phyloP scores from a whole-genome alignment of 345 rosid species.

The Erysimum cheiranthoides region DNA sequence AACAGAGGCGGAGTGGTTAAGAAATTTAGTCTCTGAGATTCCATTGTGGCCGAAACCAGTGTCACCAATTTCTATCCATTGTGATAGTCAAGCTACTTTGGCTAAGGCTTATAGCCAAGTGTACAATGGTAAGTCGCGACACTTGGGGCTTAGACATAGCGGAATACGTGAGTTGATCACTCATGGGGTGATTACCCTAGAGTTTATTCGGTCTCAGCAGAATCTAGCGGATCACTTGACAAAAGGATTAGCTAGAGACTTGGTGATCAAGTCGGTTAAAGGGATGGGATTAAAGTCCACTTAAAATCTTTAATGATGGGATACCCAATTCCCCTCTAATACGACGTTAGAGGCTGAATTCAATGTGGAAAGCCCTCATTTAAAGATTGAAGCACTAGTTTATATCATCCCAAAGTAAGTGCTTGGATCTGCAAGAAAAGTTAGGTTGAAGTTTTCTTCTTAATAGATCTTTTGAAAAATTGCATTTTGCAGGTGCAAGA shows the following conservation, averaged over 20 bases:
- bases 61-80: neutral
- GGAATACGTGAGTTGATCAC: neutral
- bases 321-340: constrained; percentile 19
- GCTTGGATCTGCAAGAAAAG: neutral
- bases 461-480: neutral
- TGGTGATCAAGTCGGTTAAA: neutral
- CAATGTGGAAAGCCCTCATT: neutral
- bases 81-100: constrained; percentile 1
- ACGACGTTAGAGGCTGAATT: constrained; percentile 4
- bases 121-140: constrained; percentile 13
- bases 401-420: constrained; percentile 2
- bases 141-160: constrained; percentile 2
- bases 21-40: constrained; percentile 13
- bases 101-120: constrained; percentile 9
- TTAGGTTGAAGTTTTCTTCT: neutral
- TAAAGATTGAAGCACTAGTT: neutral
- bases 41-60: constrained; percentile 5
- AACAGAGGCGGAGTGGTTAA: constrained; percentile 19
- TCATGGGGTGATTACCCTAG: constrained; percentile 13
- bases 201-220: neutral
- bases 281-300: constrained; percentile 1
- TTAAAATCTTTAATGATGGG: neutral
- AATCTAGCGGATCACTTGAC: neutral
- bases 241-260: neutral
- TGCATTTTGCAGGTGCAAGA: constrained; percentile 7